These are phyloP conservation scores for Adenanthera pavonina DNA, from an alignment of 306 rosid species.

Conservation along the genomic window DNA sequence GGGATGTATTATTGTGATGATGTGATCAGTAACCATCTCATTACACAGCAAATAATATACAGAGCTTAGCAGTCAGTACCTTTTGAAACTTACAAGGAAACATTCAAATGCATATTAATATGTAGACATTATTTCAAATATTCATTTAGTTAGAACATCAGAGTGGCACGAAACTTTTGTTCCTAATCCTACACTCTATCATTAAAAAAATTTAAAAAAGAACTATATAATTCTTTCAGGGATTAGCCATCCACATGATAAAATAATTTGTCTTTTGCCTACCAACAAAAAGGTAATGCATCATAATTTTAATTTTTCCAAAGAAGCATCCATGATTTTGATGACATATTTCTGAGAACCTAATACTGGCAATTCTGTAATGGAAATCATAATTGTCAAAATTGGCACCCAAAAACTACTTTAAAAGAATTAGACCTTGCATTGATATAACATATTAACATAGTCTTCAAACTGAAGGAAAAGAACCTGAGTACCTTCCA, in stretches of 20 bases:
- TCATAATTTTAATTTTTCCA: neutral
- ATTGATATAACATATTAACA: constrained; percentile 21
- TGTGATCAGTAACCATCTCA: neutral
- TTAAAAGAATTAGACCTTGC: constrained; percentile 25
- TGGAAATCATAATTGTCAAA: constrained; percentile 31
- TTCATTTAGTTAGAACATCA: neutral
- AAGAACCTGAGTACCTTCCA: constrained; percentile 81
- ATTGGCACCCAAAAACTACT: constrained; percentile 22
- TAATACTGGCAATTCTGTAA: neutral
- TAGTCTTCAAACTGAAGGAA: constrained; percentile 28
- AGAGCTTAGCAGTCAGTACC: neutral
- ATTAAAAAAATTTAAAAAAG: too few species aligned
- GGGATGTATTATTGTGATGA: neutral
- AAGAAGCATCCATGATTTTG: constrained; percentile 12
- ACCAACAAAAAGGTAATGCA: neutral
- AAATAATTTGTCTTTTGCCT: constrained; percentile 22
- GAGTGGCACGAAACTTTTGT: neutral
- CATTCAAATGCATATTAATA: neutral
- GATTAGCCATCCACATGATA: neutral
- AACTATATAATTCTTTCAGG: neutral
- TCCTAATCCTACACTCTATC: neutral
- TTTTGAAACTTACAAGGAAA: neutral
- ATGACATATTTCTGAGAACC: constrained; percentile 20
- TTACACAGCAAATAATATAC: neutral
- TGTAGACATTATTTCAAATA: neutral